Evolutionary conservation across 176 grass and related monocot species (phyloP).

Genomic region (Eleusine indica): DNA sequence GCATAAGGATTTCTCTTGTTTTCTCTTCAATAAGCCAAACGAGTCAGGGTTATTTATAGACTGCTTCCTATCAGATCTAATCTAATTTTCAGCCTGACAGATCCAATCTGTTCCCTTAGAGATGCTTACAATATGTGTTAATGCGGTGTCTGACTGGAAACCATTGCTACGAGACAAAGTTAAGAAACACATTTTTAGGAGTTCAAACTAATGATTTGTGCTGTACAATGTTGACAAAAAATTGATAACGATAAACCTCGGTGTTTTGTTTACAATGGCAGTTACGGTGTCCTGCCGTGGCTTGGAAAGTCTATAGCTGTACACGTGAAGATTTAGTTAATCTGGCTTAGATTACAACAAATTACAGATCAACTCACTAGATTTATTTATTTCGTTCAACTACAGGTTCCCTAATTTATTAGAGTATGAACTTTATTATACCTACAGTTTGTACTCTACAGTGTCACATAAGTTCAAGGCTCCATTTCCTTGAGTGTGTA

Average conservation of each 20-base stretch:
- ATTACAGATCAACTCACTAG: constrained; percentile 8
- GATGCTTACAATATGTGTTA: constrained; percentile 12
- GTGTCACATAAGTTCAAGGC: background rate
- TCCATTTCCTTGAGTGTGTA: background rate
- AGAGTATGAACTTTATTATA: constrained; percentile 27
- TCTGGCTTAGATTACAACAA: constrained; percentile 20
- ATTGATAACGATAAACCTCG: constrained; percentile 4
- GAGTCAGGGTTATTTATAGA: background rate
- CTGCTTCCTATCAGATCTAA: background rate
- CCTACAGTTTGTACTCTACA: too few relatives aligned
- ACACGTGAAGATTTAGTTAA: constrained; percentile 6
- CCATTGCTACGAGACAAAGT: background rate
- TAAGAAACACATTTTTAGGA: background rate
- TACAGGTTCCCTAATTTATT: background rate
- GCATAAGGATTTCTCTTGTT: background rate
- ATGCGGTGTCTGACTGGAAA: constrained; percentile 26
- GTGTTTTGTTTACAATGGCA: background rate
- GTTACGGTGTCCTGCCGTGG: background rate
- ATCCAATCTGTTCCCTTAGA: background rate
- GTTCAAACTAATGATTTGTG: background rate
- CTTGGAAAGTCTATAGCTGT: background rate
- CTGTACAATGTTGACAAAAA: constrained; percentile 2
- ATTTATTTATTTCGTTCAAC: constrained; percentile 15
- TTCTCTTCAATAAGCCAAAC: background rate
- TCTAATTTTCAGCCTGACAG: background rate